phyloP scores from a whole-genome alignment of 1,284 basidiomycete species.

The Dichomitus squalens region DNA sequence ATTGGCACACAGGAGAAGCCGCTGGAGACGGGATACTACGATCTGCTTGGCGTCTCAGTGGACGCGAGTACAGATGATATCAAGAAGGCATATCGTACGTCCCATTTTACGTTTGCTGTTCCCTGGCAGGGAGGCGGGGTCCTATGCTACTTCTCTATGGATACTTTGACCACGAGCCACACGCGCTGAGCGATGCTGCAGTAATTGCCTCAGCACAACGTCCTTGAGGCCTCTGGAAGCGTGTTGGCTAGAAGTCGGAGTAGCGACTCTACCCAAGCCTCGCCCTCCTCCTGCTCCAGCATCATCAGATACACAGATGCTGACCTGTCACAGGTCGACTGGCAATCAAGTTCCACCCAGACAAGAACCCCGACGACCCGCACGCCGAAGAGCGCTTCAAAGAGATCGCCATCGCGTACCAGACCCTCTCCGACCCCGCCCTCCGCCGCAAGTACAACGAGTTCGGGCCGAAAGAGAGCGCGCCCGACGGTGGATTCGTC shows the following conservation, averaged over 20 bases:
- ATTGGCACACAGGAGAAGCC: slow-evolving; percentile 89
- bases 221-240: no score
- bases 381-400: slow-evolving; percentile 91
- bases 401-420: slow-evolving; percentile 85
- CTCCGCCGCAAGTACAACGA: slow-evolving; percentile 95
- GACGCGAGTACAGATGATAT: slow-evolving; percentile 84
- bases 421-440: slow-evolving; percentile 85
- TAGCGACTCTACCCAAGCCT: no score
- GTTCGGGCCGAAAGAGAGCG: slow-evolving; percentile 79
- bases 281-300: no score
- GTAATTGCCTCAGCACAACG: no score
- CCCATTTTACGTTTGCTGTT: not conserved
- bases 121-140: not conserved
- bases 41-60: slow-evolving; percentile 76
- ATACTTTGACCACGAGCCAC: no score
- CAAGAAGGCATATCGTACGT: slow-evolving; percentile 92
- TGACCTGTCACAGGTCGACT: slow-evolving; percentile 64
- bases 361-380: slow-evolving; percentile 94
- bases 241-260: no score
- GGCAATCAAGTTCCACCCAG: slow-evolving; percentile 91
- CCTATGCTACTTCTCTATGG: no score
- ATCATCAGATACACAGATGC: not conserved
- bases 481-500: slow-evolving; percentile 74
- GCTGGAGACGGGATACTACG: slow-evolving; percentile 89
- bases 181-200: no score